phyloP scores from a whole-genome alignment of 2,329 filamentous ascomycete species.

The Phyllosticta capitalensis region DNA sequence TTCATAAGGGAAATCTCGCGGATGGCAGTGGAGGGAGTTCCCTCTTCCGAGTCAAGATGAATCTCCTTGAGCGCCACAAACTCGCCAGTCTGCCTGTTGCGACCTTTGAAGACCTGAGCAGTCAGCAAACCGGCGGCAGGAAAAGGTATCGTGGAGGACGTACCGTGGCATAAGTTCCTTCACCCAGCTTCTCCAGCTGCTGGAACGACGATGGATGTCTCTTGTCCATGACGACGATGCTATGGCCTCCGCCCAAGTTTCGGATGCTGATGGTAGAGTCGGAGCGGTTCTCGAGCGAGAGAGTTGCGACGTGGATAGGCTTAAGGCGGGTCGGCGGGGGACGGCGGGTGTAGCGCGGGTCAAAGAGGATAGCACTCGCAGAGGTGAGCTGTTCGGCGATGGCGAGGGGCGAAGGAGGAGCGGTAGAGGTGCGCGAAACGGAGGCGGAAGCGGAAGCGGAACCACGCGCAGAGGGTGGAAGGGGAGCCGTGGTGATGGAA shows the following conservation, averaged over 20 bases:
- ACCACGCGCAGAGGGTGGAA: conserved; percentile 1
- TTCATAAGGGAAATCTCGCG: conserved; percentile 99
- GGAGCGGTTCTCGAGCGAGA: conserved; percentile 36
- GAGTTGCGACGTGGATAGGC: conserved; percentile 41
- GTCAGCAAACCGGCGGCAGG: conserved; percentile 15
- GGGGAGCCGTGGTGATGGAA: not conserved
- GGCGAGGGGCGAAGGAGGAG: conserved; percentile 25
- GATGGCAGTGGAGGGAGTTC: conserved; percentile 92
- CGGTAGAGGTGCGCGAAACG: conserved; percentile 16
- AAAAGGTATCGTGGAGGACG: conserved; percentile 24
- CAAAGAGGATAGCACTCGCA: conserved; percentile 41
- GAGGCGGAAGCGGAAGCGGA: conserved; percentile 12
- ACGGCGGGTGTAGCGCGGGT: conserved; percentile 37
- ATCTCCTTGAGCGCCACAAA: conserved; percentile 97
- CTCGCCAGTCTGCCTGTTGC: conserved; percentile 93
- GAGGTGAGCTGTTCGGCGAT: conserved; percentile 39
- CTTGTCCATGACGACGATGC: conserved; percentile 62
- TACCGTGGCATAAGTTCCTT: conserved; percentile 97
- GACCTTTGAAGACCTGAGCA: conserved; percentile 90
- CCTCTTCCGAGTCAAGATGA: conserved; percentile 96
- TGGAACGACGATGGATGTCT: conserved; percentile 97
- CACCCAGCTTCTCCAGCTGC: conserved; percentile 95
- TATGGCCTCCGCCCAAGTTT: conserved; percentile 36
- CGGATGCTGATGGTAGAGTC: conserved; percentile 43
- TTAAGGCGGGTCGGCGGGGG: conserved; percentile 36